Conservation (phyloP, 768 basidiomycete genomes). For the Leccinum variicolor region DNA sequence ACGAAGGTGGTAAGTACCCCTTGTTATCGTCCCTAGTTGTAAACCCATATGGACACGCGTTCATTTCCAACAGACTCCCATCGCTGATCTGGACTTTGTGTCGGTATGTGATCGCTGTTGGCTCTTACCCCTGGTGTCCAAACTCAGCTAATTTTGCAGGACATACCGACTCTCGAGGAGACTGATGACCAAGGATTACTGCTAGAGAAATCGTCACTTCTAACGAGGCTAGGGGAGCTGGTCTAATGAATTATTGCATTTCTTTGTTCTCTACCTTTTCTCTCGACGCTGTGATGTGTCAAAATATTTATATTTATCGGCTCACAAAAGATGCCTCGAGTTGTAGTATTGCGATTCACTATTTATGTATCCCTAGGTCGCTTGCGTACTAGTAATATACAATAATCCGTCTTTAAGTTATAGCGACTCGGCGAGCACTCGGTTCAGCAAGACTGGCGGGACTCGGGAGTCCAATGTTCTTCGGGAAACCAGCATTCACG, state of each 20-base stretch:
- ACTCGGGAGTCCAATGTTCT: neutral
- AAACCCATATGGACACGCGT: neutral
- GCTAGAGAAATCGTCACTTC: slow-evolving; percentile 4
- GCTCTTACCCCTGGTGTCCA: neutral
- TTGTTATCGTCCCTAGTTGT: neutral
- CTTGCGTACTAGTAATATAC: no score
- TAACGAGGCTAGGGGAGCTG: neutral
- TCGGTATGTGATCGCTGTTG: slow-evolving; percentile 40
- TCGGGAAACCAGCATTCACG: neutral
- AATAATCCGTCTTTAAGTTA: no score
- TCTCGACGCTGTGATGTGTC: neutral
- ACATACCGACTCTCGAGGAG: slow-evolving; percentile 67
- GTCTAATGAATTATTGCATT: slow-evolving; percentile 3
- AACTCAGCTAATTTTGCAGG: slow-evolving; percentile 32
- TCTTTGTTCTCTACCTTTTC: neutral
- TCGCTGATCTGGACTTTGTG: slow-evolving; percentile 64
- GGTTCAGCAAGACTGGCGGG: no score
- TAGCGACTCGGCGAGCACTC: no score
- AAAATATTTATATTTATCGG: neutral
- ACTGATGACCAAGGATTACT: slow-evolving; percentile 43
- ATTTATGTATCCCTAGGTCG: no score
- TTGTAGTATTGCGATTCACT: neutral
- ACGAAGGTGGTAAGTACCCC: slow-evolving; percentile 19
- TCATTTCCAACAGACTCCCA: slow-evolving; percentile 7
- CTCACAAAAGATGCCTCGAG: neutral